Base-by-base conservation (phyloP, 805 yeast genomes). In the Ogataea parapolymorpha region DNA sequence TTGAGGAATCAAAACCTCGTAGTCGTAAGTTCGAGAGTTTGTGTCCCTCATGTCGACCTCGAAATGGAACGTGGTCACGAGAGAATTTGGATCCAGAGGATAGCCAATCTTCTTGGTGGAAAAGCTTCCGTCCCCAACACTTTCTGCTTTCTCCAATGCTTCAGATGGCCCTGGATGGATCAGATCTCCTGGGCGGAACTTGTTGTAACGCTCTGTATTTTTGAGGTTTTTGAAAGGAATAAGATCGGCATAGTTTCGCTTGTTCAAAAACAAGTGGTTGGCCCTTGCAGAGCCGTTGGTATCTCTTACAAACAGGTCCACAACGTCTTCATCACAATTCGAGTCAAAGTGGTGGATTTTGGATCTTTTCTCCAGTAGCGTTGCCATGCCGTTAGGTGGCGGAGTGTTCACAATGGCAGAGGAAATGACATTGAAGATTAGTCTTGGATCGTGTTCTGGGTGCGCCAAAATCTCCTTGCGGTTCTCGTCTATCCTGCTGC, bases 321-420 rank as follows among this genome's bases (percentile, higher is more conserved):
- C 77, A 58, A 85, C 74, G 53, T 88, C 93, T 59, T 91, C 97
- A 49, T 79, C 85, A 4, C 90, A 80, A 27, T 70, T 59, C 29
- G 54, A 61, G 55, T 76, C 84, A 51, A 81, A 82, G 46, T 74
- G 80, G 62, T 90, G 97, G 16, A 77, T 66, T 39, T 72, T 73
- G 11, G 85, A 72, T 52, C 96, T 70, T 52, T 72, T 78, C 61
- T 84, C 74, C 50, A 91, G 66, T 48, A 91, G 67, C 5, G 67
- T 65, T 0, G 95, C 93, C 84, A 91, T 85, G 6, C 82, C 81
- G 57, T 80, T 77, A 2, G 97, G 96, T 2, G 98, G 98, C 10
- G 99, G 96, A 0, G 93, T 80, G 61, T 91, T 91, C 22, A 84
- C 80, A 43, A 91, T 88, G 3, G 98, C 98, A 13, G 96, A 86